Percentiles rank a stretch among this genome's conserved stretches.
These are phyloP conservation scores for Coemansia sp. DNA, from an alignment of 192 early-diverging fungal species.

Conservation along the genomic window DNA sequence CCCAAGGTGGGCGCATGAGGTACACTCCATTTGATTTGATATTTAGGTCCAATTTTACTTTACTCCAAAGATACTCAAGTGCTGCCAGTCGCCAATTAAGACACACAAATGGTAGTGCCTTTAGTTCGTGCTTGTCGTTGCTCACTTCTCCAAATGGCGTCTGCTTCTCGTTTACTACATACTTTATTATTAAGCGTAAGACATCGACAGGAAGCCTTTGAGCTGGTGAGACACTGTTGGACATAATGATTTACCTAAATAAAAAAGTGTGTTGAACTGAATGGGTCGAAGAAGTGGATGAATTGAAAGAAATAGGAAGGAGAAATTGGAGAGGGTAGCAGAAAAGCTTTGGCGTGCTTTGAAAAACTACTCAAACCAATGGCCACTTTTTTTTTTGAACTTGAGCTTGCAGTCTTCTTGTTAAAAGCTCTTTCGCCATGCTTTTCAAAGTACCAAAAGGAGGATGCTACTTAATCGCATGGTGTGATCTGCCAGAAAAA, in stretches of 20 bases:
- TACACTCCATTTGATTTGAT: background rate
- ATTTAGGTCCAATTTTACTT: background rate
- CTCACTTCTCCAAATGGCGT: background rate
- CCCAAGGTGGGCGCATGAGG: background rate
- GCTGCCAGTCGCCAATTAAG: background rate
- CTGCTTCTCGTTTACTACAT: background rate
- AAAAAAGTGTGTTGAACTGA: background rate
- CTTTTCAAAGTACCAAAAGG: too few relatives aligned
- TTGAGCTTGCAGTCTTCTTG: too few relatives aligned
- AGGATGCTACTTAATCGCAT: too few relatives aligned
- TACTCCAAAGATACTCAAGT: background rate
- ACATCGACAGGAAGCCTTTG: background rate
- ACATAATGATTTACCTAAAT: too few relatives aligned
- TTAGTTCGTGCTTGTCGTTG: background rate
- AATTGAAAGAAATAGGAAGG: background rate
- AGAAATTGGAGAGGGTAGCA: background rate
- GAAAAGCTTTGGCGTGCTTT: too few relatives aligned
- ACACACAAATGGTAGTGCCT: background rate
- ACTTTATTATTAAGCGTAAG: background rate
- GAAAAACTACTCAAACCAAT: too few relatives aligned
- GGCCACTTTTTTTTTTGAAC: too few relatives aligned
- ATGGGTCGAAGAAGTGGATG: background rate
- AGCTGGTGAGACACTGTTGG: background rate
- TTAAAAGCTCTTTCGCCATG: too few relatives aligned
- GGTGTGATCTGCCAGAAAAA: too few relatives aligned